phyloP scores from a whole-genome alignment of 192 early-diverging fungal species.

The Nowakowskiella sp. region DNA sequence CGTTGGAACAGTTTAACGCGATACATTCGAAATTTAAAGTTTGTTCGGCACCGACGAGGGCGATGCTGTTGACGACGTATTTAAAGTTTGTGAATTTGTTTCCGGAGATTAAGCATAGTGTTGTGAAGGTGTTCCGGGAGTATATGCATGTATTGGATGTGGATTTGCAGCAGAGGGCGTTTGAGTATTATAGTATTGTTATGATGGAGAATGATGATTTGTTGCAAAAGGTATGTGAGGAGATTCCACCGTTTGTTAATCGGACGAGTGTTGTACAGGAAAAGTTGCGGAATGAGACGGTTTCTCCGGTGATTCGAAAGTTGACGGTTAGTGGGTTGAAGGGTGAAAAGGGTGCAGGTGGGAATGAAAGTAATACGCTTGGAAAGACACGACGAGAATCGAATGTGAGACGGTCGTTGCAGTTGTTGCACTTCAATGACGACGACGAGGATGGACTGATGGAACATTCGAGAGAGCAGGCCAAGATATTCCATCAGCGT shows the following conservation, averaged over 20 bases:
- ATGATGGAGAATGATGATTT: slow-evolving; percentile 79
- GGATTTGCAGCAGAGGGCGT: slow-evolving; percentile 95
- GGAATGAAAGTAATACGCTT: not conserved
- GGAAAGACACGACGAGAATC: too few relatives aligned
- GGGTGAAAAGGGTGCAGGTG: not conserved
- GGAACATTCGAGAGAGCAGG: slow-evolving; percentile 23
- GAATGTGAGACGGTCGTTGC: too few relatives aligned
- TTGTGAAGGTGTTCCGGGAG: slow-evolving; percentile 77
- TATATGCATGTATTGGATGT: slow-evolving; percentile 85
- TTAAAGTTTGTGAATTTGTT: slow-evolving; percentile 97
- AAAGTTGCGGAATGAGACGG: slow-evolving; percentile 74
- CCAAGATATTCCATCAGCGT: slow-evolving; percentile 43
- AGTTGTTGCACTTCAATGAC: too few relatives aligned
- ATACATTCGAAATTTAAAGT: slow-evolving; percentile 86
- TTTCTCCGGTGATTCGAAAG: slow-evolving; percentile 92
- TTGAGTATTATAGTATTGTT: slow-evolving; percentile 86
- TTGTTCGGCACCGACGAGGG: slow-evolving; percentile 68
- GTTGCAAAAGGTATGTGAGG: slow-evolving; percentile 88
- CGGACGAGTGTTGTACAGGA: slow-evolving; percentile 83
- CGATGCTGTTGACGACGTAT: slow-evolving; percentile 82
- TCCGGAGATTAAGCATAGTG: slow-evolving; percentile 89
- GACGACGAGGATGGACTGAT: slow-evolving; percentile 14
- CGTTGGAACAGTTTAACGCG: slow-evolving; percentile 90
- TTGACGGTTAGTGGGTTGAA: slow-evolving; percentile 78
- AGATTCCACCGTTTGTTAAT: slow-evolving; percentile 97